Percentiles rank a stretch among this genome's conserved stretches.
Evolutionary conservation across 768 basidiomycete species (phyloP).

Genomic region (Rhodotorula graminis): DNA sequence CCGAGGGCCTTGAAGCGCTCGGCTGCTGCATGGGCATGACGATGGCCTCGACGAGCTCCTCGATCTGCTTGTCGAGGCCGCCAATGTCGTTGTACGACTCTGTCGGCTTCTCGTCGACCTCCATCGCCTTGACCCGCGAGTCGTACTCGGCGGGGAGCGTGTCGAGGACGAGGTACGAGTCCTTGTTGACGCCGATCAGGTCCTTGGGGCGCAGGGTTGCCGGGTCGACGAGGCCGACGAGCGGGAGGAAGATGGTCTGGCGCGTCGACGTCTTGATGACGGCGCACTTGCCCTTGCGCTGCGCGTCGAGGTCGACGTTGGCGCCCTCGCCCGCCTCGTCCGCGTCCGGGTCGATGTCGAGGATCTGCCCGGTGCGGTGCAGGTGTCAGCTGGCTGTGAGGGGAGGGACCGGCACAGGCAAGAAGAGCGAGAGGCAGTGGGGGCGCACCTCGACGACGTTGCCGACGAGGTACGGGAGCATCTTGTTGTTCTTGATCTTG

Average conservation of each 20-base stretch:
- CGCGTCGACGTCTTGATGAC: slow-evolving; percentile 98
- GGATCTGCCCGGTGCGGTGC: slow-evolving; percentile 58
- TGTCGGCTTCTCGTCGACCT: slow-evolving; percentile 95
- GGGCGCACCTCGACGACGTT: slow-evolving; percentile 86
- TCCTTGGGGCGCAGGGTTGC: slow-evolving; percentile 85
- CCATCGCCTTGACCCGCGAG: slow-evolving; percentile 98
- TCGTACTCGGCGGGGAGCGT: slow-evolving; percentile 95
- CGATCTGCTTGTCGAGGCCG: slow-evolving; percentile 98
- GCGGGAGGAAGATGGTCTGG: slow-evolving; percentile 92
- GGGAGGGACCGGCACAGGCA: too few species aligned
- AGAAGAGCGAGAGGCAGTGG: neutral
- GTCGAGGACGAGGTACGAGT: slow-evolving; percentile 94
- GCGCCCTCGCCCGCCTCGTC: slow-evolving; percentile 64
- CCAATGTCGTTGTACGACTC: slow-evolving; percentile 97
- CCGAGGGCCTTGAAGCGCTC: slow-evolving; percentile 99
- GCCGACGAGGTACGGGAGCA: slow-evolving; percentile 92
- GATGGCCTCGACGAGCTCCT: slow-evolving; percentile 95
- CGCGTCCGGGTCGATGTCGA: slow-evolving; percentile 77
- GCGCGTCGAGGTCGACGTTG: slow-evolving; percentile 90
- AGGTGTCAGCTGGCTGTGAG: too few species aligned
- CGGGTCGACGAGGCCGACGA: slow-evolving; percentile 93
- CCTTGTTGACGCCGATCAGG: slow-evolving; percentile 98
- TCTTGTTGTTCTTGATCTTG: slow-evolving; percentile 99
- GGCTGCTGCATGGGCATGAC: slow-evolving; percentile 96
- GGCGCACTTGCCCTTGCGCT: slow-evolving; percentile 94